These are phyloP conservation scores for Aspergillus aculeatinus DNA, from an alignment of 2,329 filamentous ascomycete genomes.

Conservation along the genomic window DNA sequence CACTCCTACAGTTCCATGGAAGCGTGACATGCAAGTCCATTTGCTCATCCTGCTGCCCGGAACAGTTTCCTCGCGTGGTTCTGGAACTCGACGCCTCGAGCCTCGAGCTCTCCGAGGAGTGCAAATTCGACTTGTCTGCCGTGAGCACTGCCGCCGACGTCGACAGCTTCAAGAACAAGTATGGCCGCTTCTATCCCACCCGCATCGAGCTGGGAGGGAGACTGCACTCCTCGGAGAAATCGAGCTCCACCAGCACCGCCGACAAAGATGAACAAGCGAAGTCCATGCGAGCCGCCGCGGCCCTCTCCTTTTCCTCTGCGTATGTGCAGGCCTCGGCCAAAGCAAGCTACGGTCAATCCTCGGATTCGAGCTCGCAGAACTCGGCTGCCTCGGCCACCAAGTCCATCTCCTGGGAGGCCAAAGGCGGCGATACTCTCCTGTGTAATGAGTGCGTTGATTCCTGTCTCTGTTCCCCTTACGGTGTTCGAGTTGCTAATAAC, in stretches of 20 bases:
- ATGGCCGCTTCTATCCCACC: conserved; percentile 7
- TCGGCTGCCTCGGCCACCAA: background rate
- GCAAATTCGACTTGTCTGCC: too few species aligned
- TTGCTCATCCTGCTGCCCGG: too few species aligned
- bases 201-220: conserved; percentile 9
- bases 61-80: too few species aligned
- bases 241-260: background rate
- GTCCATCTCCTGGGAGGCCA: conserved; percentile 5
- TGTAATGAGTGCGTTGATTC: too few species aligned
- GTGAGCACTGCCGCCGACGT: background rate
- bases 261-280: conserved; percentile 1
- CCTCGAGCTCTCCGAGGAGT: too few species aligned
- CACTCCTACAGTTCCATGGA: too few species aligned
- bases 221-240: conserved; percentile 8
- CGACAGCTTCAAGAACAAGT: conserved; percentile 6
- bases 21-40: too few species aligned
- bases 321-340: background rate
- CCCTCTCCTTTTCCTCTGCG: conserved; percentile 5
- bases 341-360: background rate
- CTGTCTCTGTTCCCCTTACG: too few species aligned
- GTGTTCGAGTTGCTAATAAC: too few species aligned
- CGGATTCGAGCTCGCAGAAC: background rate
- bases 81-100: too few species aligned
- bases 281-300: conserved; percentile 4
- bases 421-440: too few species aligned